Percentiles rank a stretch among this genome's conserved stretches.
These are phyloP conservation scores for Berberis thunbergii DNA, from an alignment of 164 flowering plant species.

Conservation along the genomic window DNA sequence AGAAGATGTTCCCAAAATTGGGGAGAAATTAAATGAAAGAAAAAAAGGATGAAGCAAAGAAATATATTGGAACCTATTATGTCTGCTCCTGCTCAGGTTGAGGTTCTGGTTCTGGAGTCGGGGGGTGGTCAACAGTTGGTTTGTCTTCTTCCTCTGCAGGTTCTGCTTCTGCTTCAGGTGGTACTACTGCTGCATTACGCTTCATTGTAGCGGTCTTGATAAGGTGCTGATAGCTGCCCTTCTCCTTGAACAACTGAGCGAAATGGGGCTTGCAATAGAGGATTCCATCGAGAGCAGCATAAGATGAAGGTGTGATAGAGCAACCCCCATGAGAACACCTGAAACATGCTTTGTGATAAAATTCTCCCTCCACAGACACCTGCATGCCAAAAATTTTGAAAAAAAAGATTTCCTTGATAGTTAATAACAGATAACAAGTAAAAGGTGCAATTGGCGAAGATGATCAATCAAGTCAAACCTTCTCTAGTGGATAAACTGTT, in stretches of 20 bases:
- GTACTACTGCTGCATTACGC: constrained; percentile 8
- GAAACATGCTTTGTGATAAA: constrained; percentile 30
- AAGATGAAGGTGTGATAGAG: constrained; percentile 21
- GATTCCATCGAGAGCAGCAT: constrained; percentile 27
- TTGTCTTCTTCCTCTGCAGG: background rate
- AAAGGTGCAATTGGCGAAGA: background rate
- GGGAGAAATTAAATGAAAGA: no score
- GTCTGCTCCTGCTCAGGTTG: background rate
- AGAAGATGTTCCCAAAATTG: no score
- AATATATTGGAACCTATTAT: background rate
- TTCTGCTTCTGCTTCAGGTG: background rate
- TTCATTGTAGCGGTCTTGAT: constrained; percentile 18
- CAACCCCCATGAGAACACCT: constrained; percentile 32
- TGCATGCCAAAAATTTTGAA: background rate
- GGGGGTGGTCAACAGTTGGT: background rate
- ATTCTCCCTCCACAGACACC: constrained; percentile 30
- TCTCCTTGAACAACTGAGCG: constrained; percentile 42
- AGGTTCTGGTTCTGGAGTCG: background rate
- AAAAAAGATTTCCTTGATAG: background rate
- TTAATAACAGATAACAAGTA: background rate
- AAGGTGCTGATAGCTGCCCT: constrained; percentile 34
- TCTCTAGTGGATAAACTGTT: constrained; percentile 58
- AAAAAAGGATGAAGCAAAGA: no score
- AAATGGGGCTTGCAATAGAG: constrained; percentile 47
- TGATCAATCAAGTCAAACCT: constrained; percentile 20